Base-by-base conservation (phyloP, 208 protist genomes). In the Crithidia brevicula region DNA sequence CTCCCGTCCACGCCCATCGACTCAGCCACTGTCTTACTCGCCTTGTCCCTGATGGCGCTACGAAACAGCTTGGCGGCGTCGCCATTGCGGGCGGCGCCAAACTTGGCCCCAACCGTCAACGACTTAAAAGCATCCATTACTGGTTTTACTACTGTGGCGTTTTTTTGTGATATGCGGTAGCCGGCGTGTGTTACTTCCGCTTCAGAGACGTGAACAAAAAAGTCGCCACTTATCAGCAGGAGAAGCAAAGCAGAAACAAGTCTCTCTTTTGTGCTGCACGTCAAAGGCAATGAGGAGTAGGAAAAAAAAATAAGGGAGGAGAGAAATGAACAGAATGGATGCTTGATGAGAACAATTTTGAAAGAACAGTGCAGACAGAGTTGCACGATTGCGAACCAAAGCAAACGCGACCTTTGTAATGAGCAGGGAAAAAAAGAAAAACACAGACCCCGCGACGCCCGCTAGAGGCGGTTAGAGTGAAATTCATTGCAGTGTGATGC, bases 101-200 rank as follows among this genome's bases (percentile, higher is more conserved):
- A 95, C 58, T 69, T 81, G 42, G 84, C 59, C 16, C 87, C 90
- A 22, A 89, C 73, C 22, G 85, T 82, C 15, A 95, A 49, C 7
- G 79, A 61, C 51, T 72, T 77, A 61, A 95, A 95, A 4, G 79
- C 71, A 45, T 88, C 81, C 89, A 92, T 92, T 46, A 3, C 27
- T 53, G 20, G 52, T 30, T 15, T 36, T 28, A 16, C 20, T 27
- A n/a, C n/a, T n/a, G n/a, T n/a, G n/a, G n/a, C n/a, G n/a, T n/a
- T n/a, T n/a, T n/a, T n/a, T n/a, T n/a, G n/a, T n/a, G n/a, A n/a
- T n/a, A n/a, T n/a, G n/a, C n/a, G n/a, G n/a, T n/a, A n/a, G n/a
- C n/a, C n/a, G n/a, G n/a, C n/a, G n/a, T n/a, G n/a, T n/a, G n/a
- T n/a, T n/a, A n/a, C n/a, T n/a, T n/a, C n/a, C n/a, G n/a, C n/a